Conservation (phyloP, 805 yeast genomes). For the Kuraishia piskuri region DNA sequence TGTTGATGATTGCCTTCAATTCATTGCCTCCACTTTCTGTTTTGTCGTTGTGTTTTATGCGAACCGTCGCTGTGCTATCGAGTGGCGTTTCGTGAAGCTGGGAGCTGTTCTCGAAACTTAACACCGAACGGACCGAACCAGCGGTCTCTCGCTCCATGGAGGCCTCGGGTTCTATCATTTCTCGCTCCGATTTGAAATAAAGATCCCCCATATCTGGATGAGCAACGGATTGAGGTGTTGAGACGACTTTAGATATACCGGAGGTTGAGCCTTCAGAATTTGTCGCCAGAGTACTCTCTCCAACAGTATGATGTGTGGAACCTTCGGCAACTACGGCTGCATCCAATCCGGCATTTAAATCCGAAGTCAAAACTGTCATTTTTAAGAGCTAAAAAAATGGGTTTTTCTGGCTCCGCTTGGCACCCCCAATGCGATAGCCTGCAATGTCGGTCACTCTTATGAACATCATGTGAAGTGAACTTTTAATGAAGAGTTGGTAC, state of each 20-base stretch:
- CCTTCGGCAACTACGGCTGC: not conserved
- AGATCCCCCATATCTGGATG: not conserved
- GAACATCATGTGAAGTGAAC: not conserved
- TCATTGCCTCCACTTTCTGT: not conserved
- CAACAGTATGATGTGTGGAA: not conserved
- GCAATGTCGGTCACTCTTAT: not conserved
- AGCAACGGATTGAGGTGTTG: not conserved
- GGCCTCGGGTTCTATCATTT: not conserved
- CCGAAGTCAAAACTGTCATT: not conserved
- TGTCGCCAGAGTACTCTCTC: not conserved
- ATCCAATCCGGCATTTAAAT: not conserved
- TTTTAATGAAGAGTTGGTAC: not conserved
- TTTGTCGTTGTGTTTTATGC: not conserved
- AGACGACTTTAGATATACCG: not conserved
- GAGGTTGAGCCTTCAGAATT: not conserved
- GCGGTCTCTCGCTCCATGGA: not conserved
- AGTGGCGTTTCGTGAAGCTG: not conserved
- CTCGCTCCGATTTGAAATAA: not conserved
- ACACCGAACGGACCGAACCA: not conserved
- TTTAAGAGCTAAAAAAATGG: not conserved
- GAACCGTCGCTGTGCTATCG: not conserved
- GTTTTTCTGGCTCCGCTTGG: not conserved
- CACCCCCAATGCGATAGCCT: not conserved
- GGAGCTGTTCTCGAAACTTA: not conserved
- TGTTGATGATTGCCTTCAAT: not conserved